Evolutionary conservation across 108 stramenopile genomes (phyloP).

Genomic region (Pseudonitzschia pungens): DNA sequence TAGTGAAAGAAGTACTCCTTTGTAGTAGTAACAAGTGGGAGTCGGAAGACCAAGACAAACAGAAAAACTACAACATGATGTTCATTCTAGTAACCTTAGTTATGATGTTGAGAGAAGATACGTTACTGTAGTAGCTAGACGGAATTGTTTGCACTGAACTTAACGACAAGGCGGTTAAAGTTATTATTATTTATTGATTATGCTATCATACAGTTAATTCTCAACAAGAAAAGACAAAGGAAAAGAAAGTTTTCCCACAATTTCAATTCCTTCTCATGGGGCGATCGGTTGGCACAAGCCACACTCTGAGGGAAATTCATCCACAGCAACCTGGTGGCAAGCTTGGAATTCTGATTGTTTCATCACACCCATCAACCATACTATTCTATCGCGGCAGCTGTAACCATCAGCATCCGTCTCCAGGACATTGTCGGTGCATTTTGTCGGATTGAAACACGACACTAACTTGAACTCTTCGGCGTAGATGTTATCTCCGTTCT

Average conservation of each 20-base stretch:
- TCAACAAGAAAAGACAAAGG: not conserved
- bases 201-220: not conserved
- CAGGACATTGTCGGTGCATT: constrained; percentile 48
- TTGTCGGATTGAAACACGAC: constrained; percentile 46
- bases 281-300: constrained; percentile 45
- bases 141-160: too few relatives aligned
- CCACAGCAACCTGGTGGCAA: constrained; percentile 49
- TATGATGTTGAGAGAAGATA: too few relatives aligned
- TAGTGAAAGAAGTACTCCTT: too few relatives aligned
- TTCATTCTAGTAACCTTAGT: too few relatives aligned
- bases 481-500: constrained; percentile 2
- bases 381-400: constrained; percentile 57
- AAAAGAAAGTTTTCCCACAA: too few relatives aligned
- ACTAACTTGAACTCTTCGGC: not conserved
- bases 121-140: too few relatives aligned
- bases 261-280: not conserved
- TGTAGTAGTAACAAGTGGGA: too few relatives aligned
- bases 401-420: constrained; percentile 44
- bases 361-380: constrained; percentile 47
- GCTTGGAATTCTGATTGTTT: constrained; percentile 44
- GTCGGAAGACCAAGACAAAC: too few relatives aligned
- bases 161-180: not conserved
- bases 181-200: too few relatives aligned
- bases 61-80: too few relatives aligned
- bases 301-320: constrained; percentile 47